A percentile compares a stretch with the other conserved stretches of the same genome.
Conservation (phyloP, 1,284 basidiomycete species). For the Ceratobasidium sp. region DNA sequence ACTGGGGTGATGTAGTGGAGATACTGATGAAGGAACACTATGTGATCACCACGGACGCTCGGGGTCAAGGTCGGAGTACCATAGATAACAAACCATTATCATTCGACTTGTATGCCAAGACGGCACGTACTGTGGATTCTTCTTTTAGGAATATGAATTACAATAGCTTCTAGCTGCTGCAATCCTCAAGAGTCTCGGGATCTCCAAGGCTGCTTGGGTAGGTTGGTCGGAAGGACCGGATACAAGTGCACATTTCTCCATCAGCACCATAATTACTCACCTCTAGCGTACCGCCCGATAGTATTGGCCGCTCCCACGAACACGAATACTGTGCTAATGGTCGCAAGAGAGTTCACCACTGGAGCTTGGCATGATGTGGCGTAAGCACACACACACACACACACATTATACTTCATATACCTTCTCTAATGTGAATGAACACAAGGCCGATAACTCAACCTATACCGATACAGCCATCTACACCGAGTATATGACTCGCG, state of each 20-base stretch:
- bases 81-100: constrained; percentile 16
- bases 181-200: constrained; percentile 6
- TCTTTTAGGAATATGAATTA: neutral
- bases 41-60: constrained; percentile 5
- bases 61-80: constrained; percentile 10
- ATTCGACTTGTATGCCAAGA: constrained; percentile 18
- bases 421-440: neutral
- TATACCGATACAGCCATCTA: constrained; percentile 18
- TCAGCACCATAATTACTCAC: too few species aligned
- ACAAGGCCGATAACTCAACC: neutral
- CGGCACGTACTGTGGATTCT: neutral
- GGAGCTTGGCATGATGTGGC: constrained; percentile 9
- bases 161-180: neutral
- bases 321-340: neutral
- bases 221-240: constrained; percentile 21
- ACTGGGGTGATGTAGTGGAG: constrained; percentile 14
- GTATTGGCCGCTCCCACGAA: constrained; percentile 7
- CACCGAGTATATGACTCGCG: constrained; percentile 3
- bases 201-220: constrained; percentile 19
- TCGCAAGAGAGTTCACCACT: constrained; percentile 13
- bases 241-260: neutral
- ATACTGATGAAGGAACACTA: constrained; percentile 8
- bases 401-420: neutral
- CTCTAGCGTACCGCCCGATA: neutral
- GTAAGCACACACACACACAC: constrained; percentile 4